Evolutionary conservation across 352 stramenopile species (phyloP).

Genomic region (Phytophthora pseudosyringae): DNA sequence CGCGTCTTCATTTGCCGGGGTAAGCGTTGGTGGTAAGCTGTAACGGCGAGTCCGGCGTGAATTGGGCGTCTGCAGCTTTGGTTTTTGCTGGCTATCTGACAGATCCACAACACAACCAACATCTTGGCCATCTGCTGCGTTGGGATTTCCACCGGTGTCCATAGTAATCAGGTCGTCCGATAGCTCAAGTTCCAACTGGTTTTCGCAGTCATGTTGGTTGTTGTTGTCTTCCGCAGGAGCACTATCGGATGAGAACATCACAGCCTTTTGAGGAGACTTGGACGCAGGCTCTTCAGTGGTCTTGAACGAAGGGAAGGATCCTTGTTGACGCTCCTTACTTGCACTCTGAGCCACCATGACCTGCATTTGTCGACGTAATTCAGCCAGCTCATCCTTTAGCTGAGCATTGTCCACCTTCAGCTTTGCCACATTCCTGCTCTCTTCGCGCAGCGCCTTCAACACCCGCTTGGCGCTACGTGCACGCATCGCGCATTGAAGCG

Average conservation of each 20-base stretch:
- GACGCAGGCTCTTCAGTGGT: slow-evolving; percentile 8
- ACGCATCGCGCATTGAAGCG: slow-evolving; percentile 66
- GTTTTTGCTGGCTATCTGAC: slow-evolving; percentile 36
- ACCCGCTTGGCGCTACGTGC: slow-evolving; percentile 43
- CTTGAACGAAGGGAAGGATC: slow-evolving; percentile 24
- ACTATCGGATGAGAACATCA: slow-evolving; percentile 18
- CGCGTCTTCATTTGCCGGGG: slow-evolving; percentile 29
- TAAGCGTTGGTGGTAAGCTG: slow-evolving; percentile 32
- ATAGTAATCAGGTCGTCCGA: slow-evolving; percentile 23
- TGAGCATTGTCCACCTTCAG: slow-evolving; percentile 80
- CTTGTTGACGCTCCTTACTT: slow-evolving; percentile 25
- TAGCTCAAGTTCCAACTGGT: slow-evolving; percentile 36
- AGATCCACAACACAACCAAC: slow-evolving; percentile 38
- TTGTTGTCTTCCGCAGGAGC: slow-evolving; percentile 14
- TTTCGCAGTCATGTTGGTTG: slow-evolving; percentile 37
- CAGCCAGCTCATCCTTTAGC: slow-evolving; percentile 66
- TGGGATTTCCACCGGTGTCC: slow-evolving; percentile 45
- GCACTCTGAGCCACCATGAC: slow-evolving; percentile 43
- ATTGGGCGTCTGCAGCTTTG: slow-evolving; percentile 48
- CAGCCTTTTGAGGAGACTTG: slow-evolving; percentile 26
- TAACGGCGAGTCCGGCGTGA: slow-evolving; percentile 33
- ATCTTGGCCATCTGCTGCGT: slow-evolving; percentile 40
- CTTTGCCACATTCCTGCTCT: slow-evolving; percentile 79
- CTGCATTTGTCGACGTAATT: slow-evolving; percentile 64
- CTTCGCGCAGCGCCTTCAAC: slow-evolving; percentile 54